Conservation (phyloP, 306 rosid genomes). For the Urtica urens region DNA sequence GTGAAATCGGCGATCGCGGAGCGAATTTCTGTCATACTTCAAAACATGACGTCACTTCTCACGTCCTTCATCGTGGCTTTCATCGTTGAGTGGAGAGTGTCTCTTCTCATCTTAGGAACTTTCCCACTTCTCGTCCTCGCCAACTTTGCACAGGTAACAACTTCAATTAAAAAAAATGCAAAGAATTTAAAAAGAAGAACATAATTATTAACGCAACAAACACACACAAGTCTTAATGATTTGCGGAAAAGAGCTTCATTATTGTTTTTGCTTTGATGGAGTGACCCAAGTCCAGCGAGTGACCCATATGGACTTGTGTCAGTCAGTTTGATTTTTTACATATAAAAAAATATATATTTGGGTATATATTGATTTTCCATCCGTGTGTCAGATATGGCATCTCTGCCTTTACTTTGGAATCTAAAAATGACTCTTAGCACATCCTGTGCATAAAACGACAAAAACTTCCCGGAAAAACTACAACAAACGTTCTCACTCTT, state of each 20-base stretch:
- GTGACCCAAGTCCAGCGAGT: conserved; percentile 20
- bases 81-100: conserved; percentile 98
- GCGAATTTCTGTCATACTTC: conserved; percentile 85
- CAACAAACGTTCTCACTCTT: conserved; percentile 13
- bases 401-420: conserved; percentile 43
- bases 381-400: conserved; percentile 21
- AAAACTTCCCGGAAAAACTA: conserved; percentile 11
- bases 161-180: background rate
- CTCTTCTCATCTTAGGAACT: conserved; percentile 77
- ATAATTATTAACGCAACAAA: background rate
- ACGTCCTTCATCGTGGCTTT: conserved; percentile 96
- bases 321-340: background rate
- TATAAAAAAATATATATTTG: background rate
- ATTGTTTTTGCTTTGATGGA: conserved; percentile 4
- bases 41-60: conserved; percentile 94
- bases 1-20: conserved; percentile 96
- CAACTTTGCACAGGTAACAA: conserved; percentile 82
- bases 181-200: background rate
- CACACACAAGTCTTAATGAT: no score
- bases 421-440: conserved; percentile 27
- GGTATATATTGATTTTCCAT: conserved; percentile 1
- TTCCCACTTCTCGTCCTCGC: conserved; percentile 95
- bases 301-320: conserved; percentile 18
- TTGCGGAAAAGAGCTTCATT: no score
- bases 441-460: conserved; percentile 52